phyloP scores from a whole-genome alignment of 345 rosid genomes.

The Litchi chinensis region DNA sequence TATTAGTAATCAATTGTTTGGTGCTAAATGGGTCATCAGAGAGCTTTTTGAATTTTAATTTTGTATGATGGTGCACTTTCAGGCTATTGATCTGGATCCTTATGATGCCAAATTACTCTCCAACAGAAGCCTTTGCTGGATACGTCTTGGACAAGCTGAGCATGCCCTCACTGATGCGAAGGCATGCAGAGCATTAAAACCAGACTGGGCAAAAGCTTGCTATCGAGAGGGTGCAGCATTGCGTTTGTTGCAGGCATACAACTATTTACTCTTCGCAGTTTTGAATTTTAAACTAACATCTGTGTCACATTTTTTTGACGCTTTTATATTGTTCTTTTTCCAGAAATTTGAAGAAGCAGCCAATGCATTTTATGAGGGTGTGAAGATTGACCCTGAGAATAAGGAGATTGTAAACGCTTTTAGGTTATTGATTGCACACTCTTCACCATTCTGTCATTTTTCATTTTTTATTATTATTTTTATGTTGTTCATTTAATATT shows the following conservation, averaged over 20 bases:
- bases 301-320: neutral
- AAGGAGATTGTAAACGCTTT: constrained; percentile 70
- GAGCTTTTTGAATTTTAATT: neutral
- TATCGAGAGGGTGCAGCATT: constrained; percentile 95
- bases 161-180: constrained; percentile 83
- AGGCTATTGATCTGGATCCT: constrained; percentile 91
- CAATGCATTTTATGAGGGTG: constrained; percentile 83
- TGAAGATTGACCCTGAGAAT: constrained; percentile 69
- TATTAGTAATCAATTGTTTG: neutral
- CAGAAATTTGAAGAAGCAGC: constrained; percentile 92
- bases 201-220: constrained; percentile 89
- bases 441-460: neutral
- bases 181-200: constrained; percentile 68
- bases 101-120: constrained; percentile 67
- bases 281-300: neutral
- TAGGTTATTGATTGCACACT: constrained; percentile 49
- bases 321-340: constrained; percentile 13
- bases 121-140: constrained; percentile 92
- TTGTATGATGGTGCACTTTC: constrained; percentile 23
- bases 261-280: neutral
- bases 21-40: neutral
- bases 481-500: neutral
- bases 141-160: constrained; percentile 68
- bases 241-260: constrained; percentile 60
- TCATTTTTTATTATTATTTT: neutral